Conservation (phyloP, 2,329 filamentous ascomycete genomes). For the Arthrinium puccinioides region DNA sequence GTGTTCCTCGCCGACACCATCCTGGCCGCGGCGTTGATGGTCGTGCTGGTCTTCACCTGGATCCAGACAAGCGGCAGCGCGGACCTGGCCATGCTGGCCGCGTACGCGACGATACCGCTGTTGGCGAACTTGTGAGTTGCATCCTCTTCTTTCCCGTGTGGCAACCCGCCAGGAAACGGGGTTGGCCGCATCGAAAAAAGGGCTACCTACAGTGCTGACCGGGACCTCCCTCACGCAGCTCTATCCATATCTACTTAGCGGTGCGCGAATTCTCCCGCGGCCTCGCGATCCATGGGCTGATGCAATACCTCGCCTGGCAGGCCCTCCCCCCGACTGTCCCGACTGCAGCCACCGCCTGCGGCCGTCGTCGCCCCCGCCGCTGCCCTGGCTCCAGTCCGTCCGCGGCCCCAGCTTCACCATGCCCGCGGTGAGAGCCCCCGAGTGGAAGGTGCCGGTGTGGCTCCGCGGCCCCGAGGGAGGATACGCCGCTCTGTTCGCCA, state of each 20-base stretch:
- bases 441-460: constrained; percentile 8
- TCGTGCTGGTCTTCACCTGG: constrained; percentile 34
- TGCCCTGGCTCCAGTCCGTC: constrained; percentile 14
- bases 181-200: too few relatives aligned
- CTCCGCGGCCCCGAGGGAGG: too few relatives aligned
- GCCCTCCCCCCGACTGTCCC: constrained; percentile 31
- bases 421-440: constrained; percentile 13
- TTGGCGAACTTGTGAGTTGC: constrained; percentile 30
- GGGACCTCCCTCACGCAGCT: constrained; percentile 13
- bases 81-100: constrained; percentile 30
- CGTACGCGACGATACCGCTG: constrained; percentile 34
- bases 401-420: constrained; percentile 18
- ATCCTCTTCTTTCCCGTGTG: too few relatives aligned
- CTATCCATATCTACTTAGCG: constrained; percentile 29
- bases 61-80: constrained; percentile 17
- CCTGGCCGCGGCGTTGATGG: constrained; percentile 28
- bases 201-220: too few relatives aligned
- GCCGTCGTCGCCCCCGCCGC: constrained; percentile 15
- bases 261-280: constrained; percentile 30
- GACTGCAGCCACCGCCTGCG: constrained; percentile 31
- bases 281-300: constrained; percentile 28
- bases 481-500: too few relatives aligned
- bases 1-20: constrained; percentile 29
- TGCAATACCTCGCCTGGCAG: constrained; percentile 32
- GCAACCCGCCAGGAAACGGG: too few relatives aligned